Base-by-base conservation (phyloP, 2,329 filamentous ascomycete genomes). In the Ophiobolus disseminans region DNA sequence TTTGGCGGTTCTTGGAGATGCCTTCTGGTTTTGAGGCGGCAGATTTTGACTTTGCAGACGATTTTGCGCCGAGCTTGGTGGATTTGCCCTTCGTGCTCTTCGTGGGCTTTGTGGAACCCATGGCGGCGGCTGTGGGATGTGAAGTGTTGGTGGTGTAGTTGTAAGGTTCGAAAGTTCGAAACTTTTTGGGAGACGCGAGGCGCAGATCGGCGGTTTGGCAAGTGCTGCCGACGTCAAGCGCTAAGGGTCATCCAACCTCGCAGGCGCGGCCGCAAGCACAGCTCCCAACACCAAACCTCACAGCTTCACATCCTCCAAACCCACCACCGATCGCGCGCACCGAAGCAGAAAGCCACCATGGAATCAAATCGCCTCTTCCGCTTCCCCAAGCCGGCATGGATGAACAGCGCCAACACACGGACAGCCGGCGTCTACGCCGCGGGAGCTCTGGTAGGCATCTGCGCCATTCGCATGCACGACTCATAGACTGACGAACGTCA, bases 341-440 rank as follows among this genome's bases (percentile, higher is more conserved):
- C 47, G 28, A 13, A 43, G 13, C 14, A 40, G 4, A 2, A 40
- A 11, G 16, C n/a, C 49, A 61, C 7, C 31, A 77, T 77, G 75
- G 77, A 79, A 25, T 77, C 76, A 59, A 76, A 82, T 68, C 78
- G 83, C 48, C 81, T 87, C 54, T 89, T 87, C 75, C 84, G 84
- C 63, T 88, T 86, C 70, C 80, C 83, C 35, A 85, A 84, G 73
- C 86, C 86, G 3, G 77, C 82, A 70, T 88, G 86, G 82, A 74
- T 88, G 36, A 88, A 86, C 70, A 87, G 81, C 73, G 79, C 83
- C 53, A 82, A 81, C 66, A 80, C 84, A 44, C 78, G 85, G 56
- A 86, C 81, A 42, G 80, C 82, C 59, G 86, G 86, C 72, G 84
- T 89, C 72, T 88, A 88, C 75, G 69, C 78, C 34, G 81, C 86